Base-by-base conservation (phyloP, 441 rosid genomes). In the Sinapis alba region DNA sequence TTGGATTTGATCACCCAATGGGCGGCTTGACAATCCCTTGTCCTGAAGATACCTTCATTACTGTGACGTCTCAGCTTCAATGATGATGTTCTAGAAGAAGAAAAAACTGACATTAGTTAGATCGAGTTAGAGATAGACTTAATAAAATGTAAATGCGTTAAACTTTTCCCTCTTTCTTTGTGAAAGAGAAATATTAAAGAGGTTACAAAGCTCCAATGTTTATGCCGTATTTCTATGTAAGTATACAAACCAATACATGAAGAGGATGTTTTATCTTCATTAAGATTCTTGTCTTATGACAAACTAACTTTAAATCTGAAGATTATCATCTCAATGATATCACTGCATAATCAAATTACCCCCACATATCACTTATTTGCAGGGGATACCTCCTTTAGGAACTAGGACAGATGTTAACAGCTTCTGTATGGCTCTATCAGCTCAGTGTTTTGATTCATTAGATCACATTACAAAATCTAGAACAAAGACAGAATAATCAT, bases 21-120 rank as follows among this genome's bases (percentile, higher is more conserved):
- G 69, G 76, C 7, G 76, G 76, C 1, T 16, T 72, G 13, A 51
- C 77, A 10, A 73, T 75, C 0, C 73, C 73, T 34, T 75, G 78
- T 26, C 78, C 45, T 13, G 78, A 75, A 50, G 73, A 24, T 34
- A 8, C 32, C 2, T 75, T 75, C 73, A 60, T 75, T 56, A 50
- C 0, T 50, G 73, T 75, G 10, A 75, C 73, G 5, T 45, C 72
- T 32, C 1, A 16, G 36, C 59, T 51, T 18, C 53, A 38, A 26
- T 63, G 36, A 72, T 34, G 15, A 36, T 43, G 7, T 21, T 23
- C 1, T 9, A 18, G 13, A 62, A 36, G 12, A 20, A 36, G 20
- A 13, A 41, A 32, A 41, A 13, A 41, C 16, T 41, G 16, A 41
- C 47, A 41, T 41, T 41, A 41, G 47, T 41, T 41, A 32, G 38